Percentiles rank a stretch among this genome's conserved stretches.
phyloP scores from a whole-genome alignment of 2,329 filamentous ascomycete species.

The Epichloe hybrida region DNA sequence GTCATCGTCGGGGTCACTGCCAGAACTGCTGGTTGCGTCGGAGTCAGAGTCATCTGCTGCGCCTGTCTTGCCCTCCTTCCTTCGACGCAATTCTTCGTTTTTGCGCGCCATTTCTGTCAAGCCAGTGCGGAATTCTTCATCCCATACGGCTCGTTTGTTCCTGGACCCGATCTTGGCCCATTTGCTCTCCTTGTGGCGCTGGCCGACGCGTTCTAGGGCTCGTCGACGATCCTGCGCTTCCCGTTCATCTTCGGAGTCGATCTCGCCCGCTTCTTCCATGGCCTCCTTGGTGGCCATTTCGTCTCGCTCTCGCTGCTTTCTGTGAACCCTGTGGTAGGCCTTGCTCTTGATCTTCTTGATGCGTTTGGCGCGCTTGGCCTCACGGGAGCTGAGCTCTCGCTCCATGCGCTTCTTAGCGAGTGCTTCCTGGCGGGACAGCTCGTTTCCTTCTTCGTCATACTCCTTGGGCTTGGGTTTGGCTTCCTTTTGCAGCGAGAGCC shows the following conservation, averaged over 20 bases:
- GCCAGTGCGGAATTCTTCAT: constrained; percentile 68
- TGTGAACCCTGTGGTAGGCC: constrained; percentile 80
- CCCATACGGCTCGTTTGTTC: constrained; percentile 71
- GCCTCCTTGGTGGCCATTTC: constrained; percentile 38
- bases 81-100: constrained; percentile 67
- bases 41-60: constrained; percentile 34
- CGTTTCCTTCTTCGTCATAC: constrained; percentile 57
- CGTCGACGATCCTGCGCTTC: constrained; percentile 57
- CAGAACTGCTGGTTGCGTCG: constrained; percentile 41
- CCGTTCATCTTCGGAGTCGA: constrained; percentile 52
- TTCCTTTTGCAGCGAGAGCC: constrained; percentile 42
- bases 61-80: constrained; percentile 58
- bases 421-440: constrained; percentile 56
- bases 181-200: constrained; percentile 75
- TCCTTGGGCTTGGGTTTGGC: constrained; percentile 41
- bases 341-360: constrained; percentile 99
- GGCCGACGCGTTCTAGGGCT: constrained; percentile 74
- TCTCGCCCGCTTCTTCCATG: constrained; percentile 42
- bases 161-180: constrained; percentile 81
- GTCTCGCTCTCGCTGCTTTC: constrained; percentile 51
- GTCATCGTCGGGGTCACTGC: constrained; percentile 30
- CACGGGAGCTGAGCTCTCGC: constrained; percentile 74
- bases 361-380: constrained; percentile 76
- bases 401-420: constrained; percentile 64
- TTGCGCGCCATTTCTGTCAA: constrained; percentile 69